Evolutionary conservation across 2,329 filamentous ascomycete genomes (phyloP).

Genomic region (Berkeleyomyces rouxiae): DNA sequence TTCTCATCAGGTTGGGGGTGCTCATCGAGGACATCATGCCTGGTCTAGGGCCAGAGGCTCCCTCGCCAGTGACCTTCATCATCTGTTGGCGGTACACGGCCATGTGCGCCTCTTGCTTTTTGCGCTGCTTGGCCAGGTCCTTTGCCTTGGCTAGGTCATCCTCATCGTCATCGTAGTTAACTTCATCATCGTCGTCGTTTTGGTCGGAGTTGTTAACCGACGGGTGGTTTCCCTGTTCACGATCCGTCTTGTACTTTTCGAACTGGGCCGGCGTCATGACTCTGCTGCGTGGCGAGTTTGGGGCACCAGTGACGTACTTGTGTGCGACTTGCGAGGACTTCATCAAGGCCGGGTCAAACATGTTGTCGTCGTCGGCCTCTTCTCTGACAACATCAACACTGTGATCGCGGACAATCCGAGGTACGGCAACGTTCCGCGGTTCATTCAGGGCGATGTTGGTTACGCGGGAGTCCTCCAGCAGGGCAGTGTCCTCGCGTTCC

Average conservation of each 20-base stretch:
- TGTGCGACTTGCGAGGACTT: constrained; percentile 24
- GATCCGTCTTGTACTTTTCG: constrained; percentile 61
- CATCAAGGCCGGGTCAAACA: constrained; percentile 34
- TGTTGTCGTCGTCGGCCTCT: constrained; percentile 30
- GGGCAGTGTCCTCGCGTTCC: constrained; percentile 36
- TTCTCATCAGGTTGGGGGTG: constrained; percentile 38
- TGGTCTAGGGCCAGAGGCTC: constrained; percentile 28
- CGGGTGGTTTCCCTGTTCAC: constrained; percentile 37
- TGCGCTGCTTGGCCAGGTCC: constrained; percentile 57
- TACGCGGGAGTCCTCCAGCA: constrained; percentile 35
- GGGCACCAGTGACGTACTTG: constrained; percentile 21
- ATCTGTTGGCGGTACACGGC: constrained; percentile 83
- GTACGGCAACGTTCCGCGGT: background rate
- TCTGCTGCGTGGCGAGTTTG: constrained; percentile 41
- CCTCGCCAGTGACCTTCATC: constrained; percentile 77
- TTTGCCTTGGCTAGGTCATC: constrained; percentile 64
- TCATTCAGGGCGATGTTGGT: constrained; percentile 29
- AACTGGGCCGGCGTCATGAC: constrained; percentile 86
- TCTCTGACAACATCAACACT: background rate
- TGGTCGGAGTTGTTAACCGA: constrained; percentile 24
- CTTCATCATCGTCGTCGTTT: constrained; percentile 47
- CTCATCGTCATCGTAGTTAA: constrained; percentile 55
- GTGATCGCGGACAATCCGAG: background rate
- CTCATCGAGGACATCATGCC: constrained; percentile 41
- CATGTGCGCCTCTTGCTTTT: constrained; percentile 81